Percentiles rank a stretch among this genome's conserved stretches.
Conservation (phyloP, 192 early-diverging fungal species). For the Linnemannia schmuckeri region DNA sequence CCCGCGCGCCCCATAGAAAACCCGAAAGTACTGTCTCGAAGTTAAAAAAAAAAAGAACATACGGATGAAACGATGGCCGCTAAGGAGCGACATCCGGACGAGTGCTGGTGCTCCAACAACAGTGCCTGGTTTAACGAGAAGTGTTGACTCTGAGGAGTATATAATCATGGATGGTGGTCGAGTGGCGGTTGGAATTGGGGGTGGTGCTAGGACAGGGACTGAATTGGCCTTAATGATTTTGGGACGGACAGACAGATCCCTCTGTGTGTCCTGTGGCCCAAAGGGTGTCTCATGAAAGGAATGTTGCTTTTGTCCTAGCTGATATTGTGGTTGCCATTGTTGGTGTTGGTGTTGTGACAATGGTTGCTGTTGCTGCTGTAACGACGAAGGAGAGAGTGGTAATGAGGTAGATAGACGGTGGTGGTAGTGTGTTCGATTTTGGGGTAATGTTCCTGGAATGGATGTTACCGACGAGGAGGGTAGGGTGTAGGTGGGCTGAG, state of each 20-base stretch:
- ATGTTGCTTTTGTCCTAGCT: neutral
- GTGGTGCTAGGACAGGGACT: neutral
- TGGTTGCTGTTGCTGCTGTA: neutral
- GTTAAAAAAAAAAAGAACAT: neutral
- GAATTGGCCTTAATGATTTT: neutral
- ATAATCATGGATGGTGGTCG: slow-evolving; percentile 15
- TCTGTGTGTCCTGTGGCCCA: neutral
- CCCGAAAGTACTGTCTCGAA: neutral
- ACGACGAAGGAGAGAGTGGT: neutral
- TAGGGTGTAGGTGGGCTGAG: neutral
- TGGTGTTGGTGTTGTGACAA: neutral
- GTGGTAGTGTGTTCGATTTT: neutral
- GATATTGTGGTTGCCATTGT: neutral
- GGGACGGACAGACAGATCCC: neutral
- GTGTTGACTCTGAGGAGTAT: slow-evolving; percentile 5
- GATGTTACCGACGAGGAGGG: neutral
- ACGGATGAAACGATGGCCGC: slow-evolving; percentile 21
- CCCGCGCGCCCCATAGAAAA: neutral
- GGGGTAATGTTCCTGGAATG: neutral
- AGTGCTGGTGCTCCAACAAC: neutral
- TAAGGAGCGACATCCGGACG: neutral
- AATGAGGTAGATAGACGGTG: neutral
- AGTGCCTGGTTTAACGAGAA: neutral
- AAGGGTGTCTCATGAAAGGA: neutral
- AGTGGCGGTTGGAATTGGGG: neutral